Conservation (phyloP, 2,329 filamentous ascomycete genomes). For the Penicillium sp. region DNA sequence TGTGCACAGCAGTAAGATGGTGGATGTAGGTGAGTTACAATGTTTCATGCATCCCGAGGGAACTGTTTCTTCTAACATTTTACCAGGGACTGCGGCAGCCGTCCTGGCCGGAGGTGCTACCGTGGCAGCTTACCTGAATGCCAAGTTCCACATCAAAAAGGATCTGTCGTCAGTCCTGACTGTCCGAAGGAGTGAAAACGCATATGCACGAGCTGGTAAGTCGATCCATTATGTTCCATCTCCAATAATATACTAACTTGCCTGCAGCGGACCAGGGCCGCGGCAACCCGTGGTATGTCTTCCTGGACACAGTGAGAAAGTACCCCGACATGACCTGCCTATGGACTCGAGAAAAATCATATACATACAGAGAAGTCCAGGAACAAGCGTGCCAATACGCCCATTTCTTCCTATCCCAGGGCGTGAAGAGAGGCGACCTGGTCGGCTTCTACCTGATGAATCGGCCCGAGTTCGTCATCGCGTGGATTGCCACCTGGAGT, state of each 20-base stretch:
- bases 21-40: neutral
- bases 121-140: conserved; percentile 47
- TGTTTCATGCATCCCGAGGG: neutral
- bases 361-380: conserved; percentile 55
- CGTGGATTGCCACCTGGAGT: conserved; percentile 60
- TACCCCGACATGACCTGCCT: conserved; percentile 55
- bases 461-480: conserved; percentile 61
- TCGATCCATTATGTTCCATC: neutral
- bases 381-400: conserved; percentile 57
- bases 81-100: conserved; percentile 23
- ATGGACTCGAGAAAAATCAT: conserved; percentile 60
- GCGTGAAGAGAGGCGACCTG: conserved; percentile 55
- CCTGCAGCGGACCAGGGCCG: conserved; percentile 48
- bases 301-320: conserved; percentile 53
- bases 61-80: neutral
- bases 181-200: conserved; percentile 41
- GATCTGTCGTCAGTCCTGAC: conserved; percentile 52
- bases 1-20: neutral
- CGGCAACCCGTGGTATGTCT: conserved; percentile 60
- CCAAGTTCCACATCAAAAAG: conserved; percentile 61
- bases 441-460: conserved; percentile 65
- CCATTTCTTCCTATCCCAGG: conserved; percentile 56
- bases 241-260: neutral
- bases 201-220: conserved; percentile 49
- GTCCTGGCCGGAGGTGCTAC: conserved; percentile 26